phyloP scores from a whole-genome alignment of 2,329 filamentous ascomycete species.

The Aspergillus aculeatinus region DNA sequence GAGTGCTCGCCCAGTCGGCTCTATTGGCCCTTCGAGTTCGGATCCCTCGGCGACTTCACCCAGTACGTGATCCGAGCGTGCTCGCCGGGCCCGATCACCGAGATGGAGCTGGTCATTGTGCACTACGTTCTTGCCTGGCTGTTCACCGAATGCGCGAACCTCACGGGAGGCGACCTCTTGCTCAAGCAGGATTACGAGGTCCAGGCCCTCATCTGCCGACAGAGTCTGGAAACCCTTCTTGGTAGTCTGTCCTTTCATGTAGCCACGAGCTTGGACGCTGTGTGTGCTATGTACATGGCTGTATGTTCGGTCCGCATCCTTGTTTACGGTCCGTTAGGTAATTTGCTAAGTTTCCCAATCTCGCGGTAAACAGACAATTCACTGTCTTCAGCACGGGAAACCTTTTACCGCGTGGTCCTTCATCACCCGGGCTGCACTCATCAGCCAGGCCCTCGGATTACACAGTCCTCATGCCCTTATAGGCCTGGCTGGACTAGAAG shows the following conservation, averaged over 20 bases:
- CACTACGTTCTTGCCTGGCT: conserved; percentile 6
- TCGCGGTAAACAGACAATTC: not conserved
- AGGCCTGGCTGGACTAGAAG: too few relatives aligned
- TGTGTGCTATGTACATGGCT: conserved; percentile 17
- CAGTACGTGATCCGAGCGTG: conserved; percentile 14
- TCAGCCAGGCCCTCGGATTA: conserved; percentile 11
- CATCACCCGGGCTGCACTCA: conserved; percentile 14
- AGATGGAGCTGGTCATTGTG: conserved; percentile 17
- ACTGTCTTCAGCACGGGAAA: conserved; percentile 12
- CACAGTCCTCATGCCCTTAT: conserved; percentile 4
- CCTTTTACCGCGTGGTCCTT: conserved; percentile 12
- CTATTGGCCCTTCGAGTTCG: conserved; percentile 17
- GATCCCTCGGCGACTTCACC: conserved; percentile 12
- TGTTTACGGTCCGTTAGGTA: too few relatives aligned
- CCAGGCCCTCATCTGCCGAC: too few relatives aligned
- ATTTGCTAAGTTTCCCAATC: too few relatives aligned
- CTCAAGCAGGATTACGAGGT: too few relatives aligned
- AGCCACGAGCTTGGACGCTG: conserved; percentile 8
- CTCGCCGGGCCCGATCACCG: conserved; percentile 11
- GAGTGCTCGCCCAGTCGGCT: not conserved
- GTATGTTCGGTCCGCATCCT: not conserved
- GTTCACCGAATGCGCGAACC: too few relatives aligned
- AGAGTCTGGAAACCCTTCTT: conserved; percentile 12
- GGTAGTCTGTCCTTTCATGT: conserved; percentile 13
- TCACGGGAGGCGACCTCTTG: too few relatives aligned